These are phyloP conservation scores for Trichosporon inkin DNA, from an alignment of 1,284 basidiomycete genomes.

Conservation along the genomic window DNA sequence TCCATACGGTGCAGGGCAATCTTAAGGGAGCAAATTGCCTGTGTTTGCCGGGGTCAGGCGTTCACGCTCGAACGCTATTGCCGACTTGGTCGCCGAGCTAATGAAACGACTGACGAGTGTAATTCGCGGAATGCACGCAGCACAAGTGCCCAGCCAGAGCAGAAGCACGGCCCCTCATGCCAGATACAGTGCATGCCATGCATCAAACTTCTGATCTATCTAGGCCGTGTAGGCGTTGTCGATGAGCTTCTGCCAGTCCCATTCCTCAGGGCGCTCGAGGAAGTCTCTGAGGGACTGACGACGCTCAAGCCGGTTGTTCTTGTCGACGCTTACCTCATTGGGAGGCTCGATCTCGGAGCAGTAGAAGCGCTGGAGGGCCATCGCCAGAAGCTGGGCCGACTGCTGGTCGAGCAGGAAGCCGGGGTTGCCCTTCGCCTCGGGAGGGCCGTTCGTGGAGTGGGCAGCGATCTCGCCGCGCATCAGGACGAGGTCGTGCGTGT, in stretches of 20 bases:
- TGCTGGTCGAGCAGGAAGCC: conserved; percentile 65
- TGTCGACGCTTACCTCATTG: conserved; percentile 30
- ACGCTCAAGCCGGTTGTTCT: conserved; percentile 37
- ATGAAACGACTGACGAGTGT: too few relatives aligned
- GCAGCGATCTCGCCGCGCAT: conserved; percentile 89
- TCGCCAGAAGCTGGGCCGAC: conserved; percentile 73
- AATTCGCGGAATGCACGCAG: too few relatives aligned
- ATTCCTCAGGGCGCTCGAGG: conserved; percentile 45
- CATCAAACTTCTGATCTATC: conserved; percentile 15
- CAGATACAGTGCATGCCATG: conserved; percentile 20
- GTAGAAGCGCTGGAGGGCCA: conserved; percentile 79
- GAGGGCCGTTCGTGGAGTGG: conserved; percentile 32
- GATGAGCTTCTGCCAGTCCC: conserved; percentile 48
- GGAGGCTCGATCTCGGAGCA: conserved; percentile 31
- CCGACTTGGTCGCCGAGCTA: too few relatives aligned
- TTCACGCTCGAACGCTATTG: too few relatives aligned
- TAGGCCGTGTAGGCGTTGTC: conserved; percentile 42
- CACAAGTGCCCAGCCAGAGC: too few relatives aligned
- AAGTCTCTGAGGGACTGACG: conserved; percentile 40
- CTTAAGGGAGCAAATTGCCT: too few relatives aligned
- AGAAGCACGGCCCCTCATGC: background rate
- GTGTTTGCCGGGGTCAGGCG: too few relatives aligned
- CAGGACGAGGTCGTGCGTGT: conserved; percentile 76
- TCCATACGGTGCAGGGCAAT: too few relatives aligned
- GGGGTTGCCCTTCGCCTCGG: conserved; percentile 33